Evolutionary conservation across 83 land plant species (phyloP), one percentile per base, ranked within the genome.

Genomic region (Picea engelmannii): DNA sequence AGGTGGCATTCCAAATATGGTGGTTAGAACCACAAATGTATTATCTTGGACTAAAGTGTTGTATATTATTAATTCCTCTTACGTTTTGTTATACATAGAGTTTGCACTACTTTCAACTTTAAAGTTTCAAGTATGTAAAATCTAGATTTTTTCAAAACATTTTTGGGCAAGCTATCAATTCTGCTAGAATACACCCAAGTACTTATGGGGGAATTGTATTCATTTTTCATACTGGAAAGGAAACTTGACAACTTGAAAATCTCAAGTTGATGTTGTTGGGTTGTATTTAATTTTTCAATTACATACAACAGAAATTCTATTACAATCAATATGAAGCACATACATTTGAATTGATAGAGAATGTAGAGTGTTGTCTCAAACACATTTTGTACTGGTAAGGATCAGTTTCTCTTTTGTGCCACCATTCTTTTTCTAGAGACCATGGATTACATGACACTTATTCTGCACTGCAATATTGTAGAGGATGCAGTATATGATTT

Each of bases 1-100:
- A 44, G 16, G 60, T 74, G 77, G 77, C 77, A 74, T 74, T 74
- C 52, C 77, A 67, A 31, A 47, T 23, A n/a, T 74, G 6, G 77
- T 49, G 77, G n/a, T 74, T 49, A 23, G 49, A 21, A 74, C 13
- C 20, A 74, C 42, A 74, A 49, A 49, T 49, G 77, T 49, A 74
- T 35, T 69, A 69, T 74, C 52, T 74, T 27, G 47, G 47, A 47
- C 23, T 21, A 24, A 55, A 44, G 77, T 74, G 27, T 49, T 23
- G 6, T 74, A 74, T 23, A 20, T 49, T 74, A 74, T 74, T 20
- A n/a, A 55, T 13, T 10, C 5, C 11, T 47, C 58, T 74, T 47
- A n/a, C 25, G 12, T 47, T 21, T 24, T 55, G 12, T 47, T 21
- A 13, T 24, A 20, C 16, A 10, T 4, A 47, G 23, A 42, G 12